Conservation (phyloP, 305 asterid genomes). For the Solanum hybrid region DNA sequence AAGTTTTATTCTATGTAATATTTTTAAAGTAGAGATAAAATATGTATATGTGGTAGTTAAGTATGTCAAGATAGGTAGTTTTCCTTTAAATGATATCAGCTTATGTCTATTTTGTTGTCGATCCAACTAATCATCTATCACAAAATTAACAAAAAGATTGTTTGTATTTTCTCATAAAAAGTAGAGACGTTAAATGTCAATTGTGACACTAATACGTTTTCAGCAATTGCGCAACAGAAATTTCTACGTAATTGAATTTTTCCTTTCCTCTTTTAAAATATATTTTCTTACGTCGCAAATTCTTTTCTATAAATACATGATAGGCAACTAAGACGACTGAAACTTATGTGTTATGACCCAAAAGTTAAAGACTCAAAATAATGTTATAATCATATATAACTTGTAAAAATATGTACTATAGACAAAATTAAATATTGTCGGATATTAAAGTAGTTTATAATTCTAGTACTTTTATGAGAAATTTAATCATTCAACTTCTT, state of each 20-base stretch:
- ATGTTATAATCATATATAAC: not conserved
- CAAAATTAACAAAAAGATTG: no score
- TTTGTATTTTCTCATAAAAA: not conserved
- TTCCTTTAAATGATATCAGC: not conserved
- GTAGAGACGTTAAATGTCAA: no score
- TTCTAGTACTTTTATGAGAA: not conserved
- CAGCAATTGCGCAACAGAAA: rapidly evolving
- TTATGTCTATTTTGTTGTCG: no score
- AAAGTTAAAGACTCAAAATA: not conserved
- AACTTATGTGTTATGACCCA: no score
- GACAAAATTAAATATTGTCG: not conserved
- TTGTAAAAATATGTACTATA: not conserved
- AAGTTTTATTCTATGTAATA: no score
- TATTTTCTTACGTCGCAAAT: rapidly evolving
- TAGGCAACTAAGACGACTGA: not conserved
- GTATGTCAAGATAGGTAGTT: no score
- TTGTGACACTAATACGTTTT: no score
- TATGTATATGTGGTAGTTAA: no score
- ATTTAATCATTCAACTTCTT: not conserved
- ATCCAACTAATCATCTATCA: not conserved
- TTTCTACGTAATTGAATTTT: no score
- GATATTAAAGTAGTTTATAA: not conserved
- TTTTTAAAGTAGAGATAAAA: no score
- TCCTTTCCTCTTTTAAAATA: not conserved
- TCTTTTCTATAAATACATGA: not conserved